phyloP scores from a whole-genome alignment of 768 basidiomycete genomes.

The Mycena leptocephala region DNA sequence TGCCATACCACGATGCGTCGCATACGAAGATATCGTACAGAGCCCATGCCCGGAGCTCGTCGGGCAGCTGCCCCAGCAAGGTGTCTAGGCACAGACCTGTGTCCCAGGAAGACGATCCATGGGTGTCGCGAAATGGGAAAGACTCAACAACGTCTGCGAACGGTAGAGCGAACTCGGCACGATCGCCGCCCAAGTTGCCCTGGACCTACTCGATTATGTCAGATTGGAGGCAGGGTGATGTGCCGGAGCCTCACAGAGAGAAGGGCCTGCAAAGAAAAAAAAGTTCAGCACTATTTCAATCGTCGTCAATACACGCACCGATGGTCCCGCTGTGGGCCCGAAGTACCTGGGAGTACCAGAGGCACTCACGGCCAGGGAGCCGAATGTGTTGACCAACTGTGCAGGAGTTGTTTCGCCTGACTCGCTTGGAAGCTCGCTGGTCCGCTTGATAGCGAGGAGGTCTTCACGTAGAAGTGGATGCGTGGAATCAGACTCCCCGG shows the following conservation, averaged over 20 bases:
- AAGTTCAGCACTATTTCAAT: background rate
- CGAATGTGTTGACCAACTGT: background rate
- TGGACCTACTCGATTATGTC: background rate
- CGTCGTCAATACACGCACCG: background rate
- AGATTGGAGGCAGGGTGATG: background rate
- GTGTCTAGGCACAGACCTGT: background rate
- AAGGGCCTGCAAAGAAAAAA: background rate
- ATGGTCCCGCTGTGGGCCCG: slow-evolving; percentile 27
- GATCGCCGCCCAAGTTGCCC: background rate
- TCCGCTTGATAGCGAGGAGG: background rate
- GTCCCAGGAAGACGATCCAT: background rate
- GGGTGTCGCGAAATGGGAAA: slow-evolving; percentile 15
- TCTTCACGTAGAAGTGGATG: slow-evolving; percentile 20
- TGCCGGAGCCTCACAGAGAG: background rate
- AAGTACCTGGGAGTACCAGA: slow-evolving; percentile 18
- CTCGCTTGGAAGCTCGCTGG: slow-evolving; percentile 9
- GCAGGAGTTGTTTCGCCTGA: too few species aligned
- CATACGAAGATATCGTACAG: background rate
- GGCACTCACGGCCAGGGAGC: background rate
- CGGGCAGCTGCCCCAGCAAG: background rate
- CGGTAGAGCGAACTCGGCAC: background rate
- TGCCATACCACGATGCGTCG: slow-evolving; percentile 13
- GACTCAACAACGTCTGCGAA: background rate
- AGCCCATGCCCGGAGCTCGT: slow-evolving; percentile 10
- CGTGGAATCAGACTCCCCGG: background rate